phyloP scores from a whole-genome alignment of 768 basidiomycete species.

The Leccinum olivaceopallidum region DNA sequence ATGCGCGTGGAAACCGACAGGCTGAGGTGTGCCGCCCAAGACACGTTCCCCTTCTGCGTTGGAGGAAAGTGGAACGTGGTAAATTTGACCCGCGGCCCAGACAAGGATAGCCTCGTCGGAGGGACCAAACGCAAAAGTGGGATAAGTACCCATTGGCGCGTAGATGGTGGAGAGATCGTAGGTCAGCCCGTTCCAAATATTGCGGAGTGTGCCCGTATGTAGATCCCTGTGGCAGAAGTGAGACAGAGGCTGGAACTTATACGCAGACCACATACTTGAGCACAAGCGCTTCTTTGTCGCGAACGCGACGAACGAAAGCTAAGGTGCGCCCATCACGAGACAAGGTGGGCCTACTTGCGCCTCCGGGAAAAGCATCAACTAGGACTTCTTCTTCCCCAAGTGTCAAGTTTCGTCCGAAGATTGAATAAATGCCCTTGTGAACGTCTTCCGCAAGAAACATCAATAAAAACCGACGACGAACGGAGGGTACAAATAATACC shows the following conservation, averaged over 20 bases:
- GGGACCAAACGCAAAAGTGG: slow-evolving; percentile 61
- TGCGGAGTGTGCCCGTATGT: slow-evolving; percentile 59
- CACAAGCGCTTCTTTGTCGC: slow-evolving; percentile 72
- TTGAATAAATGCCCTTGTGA: slow-evolving; percentile 69
- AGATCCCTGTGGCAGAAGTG: slow-evolving; percentile 50
- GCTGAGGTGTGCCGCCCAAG: slow-evolving; percentile 38
- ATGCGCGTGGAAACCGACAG: slow-evolving; percentile 60
- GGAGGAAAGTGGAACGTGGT: slow-evolving; percentile 51
- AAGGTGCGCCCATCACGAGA: slow-evolving; percentile 68
- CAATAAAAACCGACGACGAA: neutral
- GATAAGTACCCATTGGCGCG: slow-evolving; percentile 81
- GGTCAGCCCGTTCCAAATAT: slow-evolving; percentile 68
- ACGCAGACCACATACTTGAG: slow-evolving; percentile 52
- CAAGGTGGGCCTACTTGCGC: slow-evolving; percentile 71
- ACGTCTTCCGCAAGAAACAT: slow-evolving; percentile 46
- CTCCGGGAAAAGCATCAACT: slow-evolving; percentile 60
- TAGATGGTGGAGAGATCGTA: slow-evolving; percentile 66
- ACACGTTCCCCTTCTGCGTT: slow-evolving; percentile 50
- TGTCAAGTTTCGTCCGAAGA: slow-evolving; percentile 66
- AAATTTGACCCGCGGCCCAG: slow-evolving; percentile 75
- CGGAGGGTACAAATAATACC: slow-evolving; percentile 36
- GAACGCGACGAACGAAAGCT: slow-evolving; percentile 71
- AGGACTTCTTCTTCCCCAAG: slow-evolving; percentile 50
- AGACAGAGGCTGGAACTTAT: neutral
- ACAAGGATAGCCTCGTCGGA: slow-evolving; percentile 48